phyloP scores from a whole-genome alignment of 2,329 filamentous ascomycete species.

The Penicillium sp. region DNA sequence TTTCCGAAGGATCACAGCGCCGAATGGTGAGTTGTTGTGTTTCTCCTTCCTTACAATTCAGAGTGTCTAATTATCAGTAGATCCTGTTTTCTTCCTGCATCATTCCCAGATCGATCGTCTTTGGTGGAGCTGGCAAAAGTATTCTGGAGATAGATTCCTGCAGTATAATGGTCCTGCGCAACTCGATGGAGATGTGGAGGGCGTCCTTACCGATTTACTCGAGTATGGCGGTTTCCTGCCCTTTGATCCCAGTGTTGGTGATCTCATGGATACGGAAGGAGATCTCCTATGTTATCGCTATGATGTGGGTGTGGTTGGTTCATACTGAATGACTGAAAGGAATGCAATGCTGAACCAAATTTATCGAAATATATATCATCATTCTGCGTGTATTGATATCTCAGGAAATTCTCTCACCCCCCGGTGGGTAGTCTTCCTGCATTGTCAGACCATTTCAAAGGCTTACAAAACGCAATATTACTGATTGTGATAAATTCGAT shows the following conservation, averaged over 20 bases:
- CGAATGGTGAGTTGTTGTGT: neutral
- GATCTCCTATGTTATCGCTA: neutral
- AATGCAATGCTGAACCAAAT: too few relatives aligned
- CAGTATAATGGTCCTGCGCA: neutral
- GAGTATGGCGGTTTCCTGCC: neutral
- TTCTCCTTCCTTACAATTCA: too few relatives aligned
- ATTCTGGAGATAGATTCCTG: neutral
- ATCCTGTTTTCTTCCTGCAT: neutral
- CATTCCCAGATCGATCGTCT: neutral
- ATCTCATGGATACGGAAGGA: neutral
- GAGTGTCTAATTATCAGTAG: neutral
- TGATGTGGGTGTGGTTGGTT: neutral
- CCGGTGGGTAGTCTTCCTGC: too few relatives aligned
- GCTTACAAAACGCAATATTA: too few relatives aligned
- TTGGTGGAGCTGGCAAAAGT: conserved; percentile 1
- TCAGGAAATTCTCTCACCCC: too few relatives aligned
- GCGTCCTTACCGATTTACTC: neutral
- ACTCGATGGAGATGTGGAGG: neutral
- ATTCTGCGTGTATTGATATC: too few relatives aligned
- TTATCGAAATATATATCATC: too few relatives aligned
- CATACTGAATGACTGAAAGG: too few relatives aligned
- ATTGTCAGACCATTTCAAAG: too few relatives aligned
- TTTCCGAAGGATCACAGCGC: neutral
- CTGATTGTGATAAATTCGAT: too few relatives aligned
- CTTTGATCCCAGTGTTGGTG: neutral